Evolutionary conservation across 1,139 yeast species (phyloP).

Genomic region (Suhomyces ambrosiae): DNA sequence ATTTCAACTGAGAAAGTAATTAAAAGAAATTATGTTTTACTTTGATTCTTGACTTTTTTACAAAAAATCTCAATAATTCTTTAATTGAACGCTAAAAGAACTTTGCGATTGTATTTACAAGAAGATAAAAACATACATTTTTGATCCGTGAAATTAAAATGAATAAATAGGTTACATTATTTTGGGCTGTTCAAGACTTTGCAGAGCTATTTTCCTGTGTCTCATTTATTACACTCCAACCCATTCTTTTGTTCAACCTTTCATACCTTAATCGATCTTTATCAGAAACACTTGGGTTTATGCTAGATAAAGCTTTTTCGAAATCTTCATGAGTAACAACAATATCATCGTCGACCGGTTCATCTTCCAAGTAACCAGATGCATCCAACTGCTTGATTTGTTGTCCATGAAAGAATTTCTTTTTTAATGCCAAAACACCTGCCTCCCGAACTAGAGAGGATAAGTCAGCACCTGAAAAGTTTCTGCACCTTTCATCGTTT

Average conservation of each 20-base stretch:
- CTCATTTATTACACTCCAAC: constrained; percentile 48
- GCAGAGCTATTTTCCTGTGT: constrained; percentile 9
- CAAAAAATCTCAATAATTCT: no score
- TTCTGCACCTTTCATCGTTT: constrained; percentile 75
- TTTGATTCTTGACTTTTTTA: no score
- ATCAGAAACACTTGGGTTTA: constrained; percentile 91
- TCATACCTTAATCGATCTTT: constrained; percentile 80
- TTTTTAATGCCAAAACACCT: constrained; percentile 82
- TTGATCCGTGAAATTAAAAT: no score
- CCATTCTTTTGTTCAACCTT: constrained; percentile 58
- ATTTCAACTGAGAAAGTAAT: no score
- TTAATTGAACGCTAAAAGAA: no score
- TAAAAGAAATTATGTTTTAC: no score
- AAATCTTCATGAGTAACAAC: constrained; percentile 70
- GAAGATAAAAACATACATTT: no score
- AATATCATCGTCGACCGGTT: constrained; percentile 36
- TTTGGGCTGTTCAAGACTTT: background rate
- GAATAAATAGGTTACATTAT: no score
- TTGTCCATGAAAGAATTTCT: constrained; percentile 56
- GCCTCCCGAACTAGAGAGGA: constrained; percentile 93
- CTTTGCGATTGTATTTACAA: no score
- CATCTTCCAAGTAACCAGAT: constrained; percentile 43
- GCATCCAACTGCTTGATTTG: constrained; percentile 52
- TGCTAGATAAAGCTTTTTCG: constrained; percentile 65
- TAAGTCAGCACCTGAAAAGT: constrained; percentile 94